Base-by-base conservation (phyloP, 768 basidiomycete species). In the Macrocybe gigantea region DNA sequence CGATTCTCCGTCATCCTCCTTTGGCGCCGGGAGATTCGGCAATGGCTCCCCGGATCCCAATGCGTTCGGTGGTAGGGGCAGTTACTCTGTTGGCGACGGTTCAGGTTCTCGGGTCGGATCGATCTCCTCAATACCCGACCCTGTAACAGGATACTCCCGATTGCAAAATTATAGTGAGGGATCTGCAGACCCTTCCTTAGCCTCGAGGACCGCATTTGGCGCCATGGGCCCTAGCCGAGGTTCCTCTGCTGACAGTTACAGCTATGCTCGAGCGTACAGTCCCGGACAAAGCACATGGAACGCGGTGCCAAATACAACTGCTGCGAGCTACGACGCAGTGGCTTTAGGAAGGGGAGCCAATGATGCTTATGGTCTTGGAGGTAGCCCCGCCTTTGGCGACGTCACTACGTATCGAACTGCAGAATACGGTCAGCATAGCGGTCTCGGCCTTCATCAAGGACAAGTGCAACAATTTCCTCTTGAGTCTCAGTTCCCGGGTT, bases 1-100 rank as follows among this genome's bases (percentile, higher is more conserved):
- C 11, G 82, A 85, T 50, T 88, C 88, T 7, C 85, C 86, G 2
- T 77, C 83, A 2, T 88, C 88, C 1, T 85, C 85, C 3, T 75
- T 87, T 38, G 77, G 83, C 50, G 78, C 72, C 30, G 78, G 75
- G 31, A 68, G 81, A 52, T 84, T 85, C 59, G 73, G 77, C 39
- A 78, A 81, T 53, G 74, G 71, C 13, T 88, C 87, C 32, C 87
- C 88, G 0, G 88, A 89, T 62, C 75, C 78, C n/a, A 61, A 72
- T 29, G 66, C 71, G 6, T 78, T 85, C 53, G 74, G 72, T 45
- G 73, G 78, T 15, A 72, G 75, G 47, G 64, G 69, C 33, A 61
- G 53, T 15, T 72, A 66, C 35, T 63, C 64, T 33, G 60, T 67
- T 31, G 71, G 71, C 50, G 55, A 62, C 34, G 51, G 54, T 14